Evolutionary conservation across 169 alveolate species (phyloP).

Genomic region (Miamiensis avidus): DNA sequence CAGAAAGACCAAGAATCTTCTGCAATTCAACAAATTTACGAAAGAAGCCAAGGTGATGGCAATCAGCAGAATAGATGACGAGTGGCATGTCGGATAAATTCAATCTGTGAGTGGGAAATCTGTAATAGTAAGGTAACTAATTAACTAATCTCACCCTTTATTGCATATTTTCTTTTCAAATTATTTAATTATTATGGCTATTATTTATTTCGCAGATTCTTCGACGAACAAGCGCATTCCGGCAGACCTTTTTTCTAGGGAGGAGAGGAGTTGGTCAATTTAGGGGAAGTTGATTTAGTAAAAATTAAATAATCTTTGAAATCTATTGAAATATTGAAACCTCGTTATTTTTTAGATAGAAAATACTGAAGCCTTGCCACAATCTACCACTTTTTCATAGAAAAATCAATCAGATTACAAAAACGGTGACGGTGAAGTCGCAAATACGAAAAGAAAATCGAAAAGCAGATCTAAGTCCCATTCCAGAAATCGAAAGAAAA

Average conservation of each 20-base stretch:
- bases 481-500: slow-evolving; percentile 10
- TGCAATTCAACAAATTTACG: slow-evolving; percentile 12
- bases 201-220: neutral
- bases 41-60: slow-evolving; percentile 41
- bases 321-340: neutral
- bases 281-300: slow-evolving; percentile 44
- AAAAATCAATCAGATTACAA: no score
- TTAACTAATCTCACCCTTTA: neutral
- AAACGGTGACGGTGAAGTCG: neutral
- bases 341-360: no score
- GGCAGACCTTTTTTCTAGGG: slow-evolving; percentile 19
- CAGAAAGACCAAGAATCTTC: slow-evolving; percentile 44
- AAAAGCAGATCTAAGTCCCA: slow-evolving; percentile 7
- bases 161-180: neutral
- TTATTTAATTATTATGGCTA: no score
- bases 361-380: no score
- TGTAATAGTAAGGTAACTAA: slow-evolving; percentile 16
- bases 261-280: slow-evolving; percentile 23
- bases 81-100: slow-evolving; percentile 50
- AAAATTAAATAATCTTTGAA: neutral
- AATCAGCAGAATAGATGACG: slow-evolving; percentile 42
- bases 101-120: slow-evolving; percentile 25
- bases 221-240: neutral
- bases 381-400: no score
- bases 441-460: slow-evolving; percentile 21